Percentiles rank a stretch among this genome's conserved stretches.
These are phyloP conservation scores for Erodium chrysanthum DNA, from an alignment of 441 rosid species.

Conservation along the genomic window DNA sequence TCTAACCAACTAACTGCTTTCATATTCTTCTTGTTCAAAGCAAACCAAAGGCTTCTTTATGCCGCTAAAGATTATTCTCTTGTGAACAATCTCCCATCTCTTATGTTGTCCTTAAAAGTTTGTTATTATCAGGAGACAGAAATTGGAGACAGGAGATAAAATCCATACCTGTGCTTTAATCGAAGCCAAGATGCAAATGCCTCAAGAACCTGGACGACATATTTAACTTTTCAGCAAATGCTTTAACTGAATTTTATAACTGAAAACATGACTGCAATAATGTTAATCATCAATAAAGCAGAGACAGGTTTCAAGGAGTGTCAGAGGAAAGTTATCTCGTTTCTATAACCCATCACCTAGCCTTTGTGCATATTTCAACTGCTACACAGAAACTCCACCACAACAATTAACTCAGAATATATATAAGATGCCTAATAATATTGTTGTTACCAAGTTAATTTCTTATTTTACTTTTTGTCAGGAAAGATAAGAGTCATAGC, in stretches of 20 bases:
- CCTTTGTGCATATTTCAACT: constrained; percentile 4
- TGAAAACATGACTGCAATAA: background rate
- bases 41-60: background rate
- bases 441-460: background rate
- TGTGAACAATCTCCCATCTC: background rate
- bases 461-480: background rate
- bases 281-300: background rate
- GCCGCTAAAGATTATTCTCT: background rate
- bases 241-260: background rate
- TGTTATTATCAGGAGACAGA: background rate
- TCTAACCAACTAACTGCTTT: background rate
- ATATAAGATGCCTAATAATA: background rate
- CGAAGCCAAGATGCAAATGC: constrained; percentile 99
- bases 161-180: constrained; percentile 68
- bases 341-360: background rate
- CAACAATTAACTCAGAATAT: background rate
- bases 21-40: background rate
- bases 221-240: background rate
- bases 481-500: background rate
- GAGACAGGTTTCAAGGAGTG: constrained; percentile 4
- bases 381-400: background rate
- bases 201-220: constrained; percentile 79
- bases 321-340: background rate
- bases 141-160: constrained; percentile 1
- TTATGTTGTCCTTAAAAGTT: background rate